Evolutionary conservation across 2,329 filamentous ascomycete species (phyloP).

Genomic region (Talaromyces sp.): DNA sequence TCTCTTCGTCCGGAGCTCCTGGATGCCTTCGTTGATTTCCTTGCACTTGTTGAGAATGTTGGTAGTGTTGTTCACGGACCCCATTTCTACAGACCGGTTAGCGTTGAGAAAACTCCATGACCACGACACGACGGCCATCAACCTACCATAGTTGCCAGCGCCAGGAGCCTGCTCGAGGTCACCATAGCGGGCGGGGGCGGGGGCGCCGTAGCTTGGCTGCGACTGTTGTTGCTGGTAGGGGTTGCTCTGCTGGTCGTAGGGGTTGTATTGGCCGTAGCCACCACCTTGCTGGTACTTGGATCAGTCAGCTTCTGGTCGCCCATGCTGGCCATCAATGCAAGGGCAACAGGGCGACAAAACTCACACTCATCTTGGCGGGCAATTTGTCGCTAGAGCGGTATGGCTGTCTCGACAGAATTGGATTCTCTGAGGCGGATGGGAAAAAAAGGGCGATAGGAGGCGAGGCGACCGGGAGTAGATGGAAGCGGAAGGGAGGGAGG

Average conservation of each 20-base stretch:
- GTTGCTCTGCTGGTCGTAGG: conserved; percentile 40
- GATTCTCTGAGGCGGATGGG: neutral
- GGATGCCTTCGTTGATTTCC: conserved; percentile 71
- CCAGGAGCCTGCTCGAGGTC: conserved; percentile 30
- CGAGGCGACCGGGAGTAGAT: conserved; percentile 7
- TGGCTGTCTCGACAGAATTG: neutral
- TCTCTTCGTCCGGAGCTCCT: conserved; percentile 62
- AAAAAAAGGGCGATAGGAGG: neutral
- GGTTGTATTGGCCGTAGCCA: conserved; percentile 53
- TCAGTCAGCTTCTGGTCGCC: neutral
- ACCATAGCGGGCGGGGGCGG: conserved; percentile 13
- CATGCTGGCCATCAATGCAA: neutral
- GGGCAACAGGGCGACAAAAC: neutral
- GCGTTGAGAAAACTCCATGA: neutral
- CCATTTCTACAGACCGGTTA: conserved; percentile 37
- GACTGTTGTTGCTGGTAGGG: conserved; percentile 22
- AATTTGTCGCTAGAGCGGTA: neutral
- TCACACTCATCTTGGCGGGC: conserved; percentile 9
- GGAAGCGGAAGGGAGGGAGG: neutral
- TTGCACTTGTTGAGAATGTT: conserved; percentile 79
- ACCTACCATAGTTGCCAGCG: conserved; percentile 28
- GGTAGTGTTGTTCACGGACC: conserved; percentile 44
- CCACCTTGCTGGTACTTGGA: conserved; percentile 24
- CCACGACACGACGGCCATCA: neutral
- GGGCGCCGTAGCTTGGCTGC: conserved; percentile 13